These are phyloP conservation scores for Solanum gandarillasii DNA, from an alignment of 257 asterid species.

Conservation along the genomic window DNA sequence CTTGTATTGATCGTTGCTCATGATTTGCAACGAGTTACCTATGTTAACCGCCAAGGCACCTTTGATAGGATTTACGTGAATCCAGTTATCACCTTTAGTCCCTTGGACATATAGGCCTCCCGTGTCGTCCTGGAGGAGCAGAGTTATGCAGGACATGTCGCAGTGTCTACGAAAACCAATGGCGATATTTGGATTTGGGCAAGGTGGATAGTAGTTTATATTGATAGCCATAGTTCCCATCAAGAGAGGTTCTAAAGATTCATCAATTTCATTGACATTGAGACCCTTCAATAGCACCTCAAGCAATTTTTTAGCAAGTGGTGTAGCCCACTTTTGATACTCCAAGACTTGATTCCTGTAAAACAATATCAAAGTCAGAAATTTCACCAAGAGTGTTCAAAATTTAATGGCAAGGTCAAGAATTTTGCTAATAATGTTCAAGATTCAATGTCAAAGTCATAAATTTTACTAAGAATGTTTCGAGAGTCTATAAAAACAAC, in stretches of 20 bases:
- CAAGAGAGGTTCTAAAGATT: too few species aligned
- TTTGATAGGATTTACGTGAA: conserved; percentile 30
- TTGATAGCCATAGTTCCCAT: too few species aligned
- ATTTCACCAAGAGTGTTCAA: background rate
- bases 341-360: conserved; percentile 32
- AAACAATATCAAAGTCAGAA: background rate
- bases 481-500: too few species aligned
- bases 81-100: conserved; percentile 19
- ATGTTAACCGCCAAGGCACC: conserved; percentile 39
- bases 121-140: conserved; percentile 49
- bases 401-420: background rate
- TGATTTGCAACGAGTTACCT: conserved; percentile 35
- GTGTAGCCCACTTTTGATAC: conserved; percentile 25
- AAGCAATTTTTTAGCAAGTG: conserved; percentile 25
- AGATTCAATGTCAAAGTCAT: too few species aligned
- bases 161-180: conserved; percentile 40
- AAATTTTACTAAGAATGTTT: too few species aligned
- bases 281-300: background rate
- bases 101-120: conserved; percentile 44
- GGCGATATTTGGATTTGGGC: conserved; percentile 12
- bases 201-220: too few species aligned
- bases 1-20: conserved; percentile 42
- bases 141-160: conserved; percentile 31
- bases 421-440: background rate
- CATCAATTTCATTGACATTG: too few species aligned